Evolutionary conservation across 2,329 filamentous ascomycete species (phyloP).

Genomic region (Metarhizium brunneum): DNA sequence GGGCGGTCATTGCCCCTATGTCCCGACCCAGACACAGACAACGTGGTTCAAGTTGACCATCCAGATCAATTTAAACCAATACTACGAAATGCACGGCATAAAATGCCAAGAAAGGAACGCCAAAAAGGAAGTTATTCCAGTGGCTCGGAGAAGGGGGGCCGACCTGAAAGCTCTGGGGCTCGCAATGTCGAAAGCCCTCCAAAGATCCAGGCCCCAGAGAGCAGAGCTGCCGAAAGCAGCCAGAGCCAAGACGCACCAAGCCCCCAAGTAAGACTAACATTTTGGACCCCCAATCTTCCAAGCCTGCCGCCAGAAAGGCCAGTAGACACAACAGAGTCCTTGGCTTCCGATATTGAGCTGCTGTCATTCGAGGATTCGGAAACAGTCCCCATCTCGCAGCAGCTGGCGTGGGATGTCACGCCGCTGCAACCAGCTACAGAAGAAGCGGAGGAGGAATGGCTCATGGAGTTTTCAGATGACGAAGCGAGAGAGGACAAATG

Average conservation of each 20-base stretch:
- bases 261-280: neutral
- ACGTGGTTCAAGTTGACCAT: slow-evolving; percentile 39
- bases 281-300: neutral
- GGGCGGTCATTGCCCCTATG: slow-evolving; percentile 12
- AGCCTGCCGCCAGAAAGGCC: neutral
- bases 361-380: neutral
- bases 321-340: neutral
- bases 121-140: neutral
- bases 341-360: neutral
- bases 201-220: neutral
- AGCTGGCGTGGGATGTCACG: neutral
- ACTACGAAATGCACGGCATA: slow-evolving; percentile 7
- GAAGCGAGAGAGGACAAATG: neutral
- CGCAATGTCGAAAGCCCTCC: neutral
- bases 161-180: neutral
- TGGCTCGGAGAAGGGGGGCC: neutral
- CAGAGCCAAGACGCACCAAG: neutral
- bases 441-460: neutral
- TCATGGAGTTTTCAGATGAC: neutral
- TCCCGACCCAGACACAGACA: slow-evolving; percentile 38
- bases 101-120: slow-evolving; percentile 3
- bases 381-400: neutral
- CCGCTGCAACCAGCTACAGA: neutral
- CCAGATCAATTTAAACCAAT: slow-evolving; percentile 40
- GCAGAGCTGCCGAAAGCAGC: neutral